Percentiles rank a stretch among this genome's conserved stretches.
phyloP scores from a whole-genome alignment of 768 basidiomycete genomes.

The Chiua virens region DNA sequence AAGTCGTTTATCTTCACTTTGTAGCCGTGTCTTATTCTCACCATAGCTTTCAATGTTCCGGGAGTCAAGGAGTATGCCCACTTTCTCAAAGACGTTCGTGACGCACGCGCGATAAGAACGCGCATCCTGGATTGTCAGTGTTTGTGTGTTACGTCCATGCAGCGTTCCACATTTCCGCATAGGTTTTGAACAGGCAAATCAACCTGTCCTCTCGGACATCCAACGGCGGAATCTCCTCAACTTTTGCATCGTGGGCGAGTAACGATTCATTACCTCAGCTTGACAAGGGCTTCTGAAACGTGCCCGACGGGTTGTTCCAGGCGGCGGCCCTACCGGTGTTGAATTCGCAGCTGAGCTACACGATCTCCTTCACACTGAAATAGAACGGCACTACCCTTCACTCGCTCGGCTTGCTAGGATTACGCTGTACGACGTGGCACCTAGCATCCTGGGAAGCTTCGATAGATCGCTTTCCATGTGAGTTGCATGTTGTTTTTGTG shows the following conservation, averaged over 20 bases:
- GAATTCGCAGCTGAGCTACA: slow-evolving; percentile 85
- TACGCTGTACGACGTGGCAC: slow-evolving; percentile 80
- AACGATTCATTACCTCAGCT: background rate
- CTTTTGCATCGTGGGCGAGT: slow-evolving; percentile 82
- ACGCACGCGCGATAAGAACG: slow-evolving; percentile 68
- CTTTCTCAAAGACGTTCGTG: slow-evolving; percentile 79
- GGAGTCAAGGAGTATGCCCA: slow-evolving; percentile 81
- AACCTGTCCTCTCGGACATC: slow-evolving; percentile 72
- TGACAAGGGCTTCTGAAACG: slow-evolving; percentile 4
- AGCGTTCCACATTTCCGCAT: background rate
- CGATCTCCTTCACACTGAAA: slow-evolving; percentile 71
- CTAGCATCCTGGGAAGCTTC: slow-evolving; percentile 72
- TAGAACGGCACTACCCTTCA: slow-evolving; percentile 57
- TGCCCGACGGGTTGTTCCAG: slow-evolving; percentile 30
- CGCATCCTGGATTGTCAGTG: slow-evolving; percentile 70
- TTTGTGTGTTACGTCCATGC: background rate
- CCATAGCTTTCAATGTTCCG: slow-evolving; percentile 63
- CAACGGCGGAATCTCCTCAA: slow-evolving; percentile 76
- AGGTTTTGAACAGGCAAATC: slow-evolving; percentile 86
- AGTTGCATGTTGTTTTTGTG: slow-evolving; percentile 14
- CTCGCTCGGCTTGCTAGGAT: slow-evolving; percentile 68
- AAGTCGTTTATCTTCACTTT: slow-evolving; percentile 19
- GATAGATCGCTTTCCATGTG: slow-evolving; percentile 66
- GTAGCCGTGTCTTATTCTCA: background rate
- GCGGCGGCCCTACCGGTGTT: slow-evolving; percentile 77